These are phyloP conservation scores for Torulaspora maleeae DNA, from an alignment of 805 yeast species.

Conservation along the genomic window DNA sequence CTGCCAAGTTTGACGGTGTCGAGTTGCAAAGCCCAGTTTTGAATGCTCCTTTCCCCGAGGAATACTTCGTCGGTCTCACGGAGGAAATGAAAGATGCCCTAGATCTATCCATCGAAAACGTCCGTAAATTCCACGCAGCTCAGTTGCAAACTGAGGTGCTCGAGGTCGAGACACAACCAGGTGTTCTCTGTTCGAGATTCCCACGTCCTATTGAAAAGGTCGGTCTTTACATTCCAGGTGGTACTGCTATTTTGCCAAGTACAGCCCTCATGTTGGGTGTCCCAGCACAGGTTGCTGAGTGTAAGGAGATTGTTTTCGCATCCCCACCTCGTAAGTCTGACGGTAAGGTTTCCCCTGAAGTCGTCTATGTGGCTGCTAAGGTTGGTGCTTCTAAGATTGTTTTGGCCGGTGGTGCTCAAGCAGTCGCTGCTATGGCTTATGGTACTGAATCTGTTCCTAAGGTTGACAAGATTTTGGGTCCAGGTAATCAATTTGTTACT, in stretches of 20 bases:
- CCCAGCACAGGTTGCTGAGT: constrained; percentile 97
- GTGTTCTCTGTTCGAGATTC: constrained; percentile 90
- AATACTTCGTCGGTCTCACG: constrained; percentile 64
- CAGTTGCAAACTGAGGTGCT: constrained; percentile 72
- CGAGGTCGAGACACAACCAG: constrained; percentile 87
- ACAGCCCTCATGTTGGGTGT: constrained; percentile 98
- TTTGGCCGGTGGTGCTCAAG: constrained; percentile 99
- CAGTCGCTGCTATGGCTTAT: constrained; percentile 97
- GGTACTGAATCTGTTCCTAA: constrained; percentile 92
- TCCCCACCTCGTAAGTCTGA: constrained; percentile 87
- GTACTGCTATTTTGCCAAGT: constrained; percentile 96
- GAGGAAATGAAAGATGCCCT: constrained; percentile 77
- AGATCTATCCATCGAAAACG: constrained; percentile 84
- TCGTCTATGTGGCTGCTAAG: constrained; percentile 93
- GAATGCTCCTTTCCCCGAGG: constrained; percentile 80
- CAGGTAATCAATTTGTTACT: constrained; percentile 98
- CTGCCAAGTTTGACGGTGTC: constrained; percentile 89
- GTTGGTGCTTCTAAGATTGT: constrained; percentile 88
- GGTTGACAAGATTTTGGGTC: constrained; percentile 96
- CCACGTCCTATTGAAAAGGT: constrained; percentile 92
- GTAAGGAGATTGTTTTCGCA: constrained; percentile 85
- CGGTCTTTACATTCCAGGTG: constrained; percentile 97
- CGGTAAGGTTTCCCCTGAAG: constrained; percentile 93
- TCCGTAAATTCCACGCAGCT: constrained; percentile 88
- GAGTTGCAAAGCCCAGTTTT: constrained; percentile 65